These are phyloP conservation scores for Termitomyces sp. DNA, from an alignment of 768 basidiomycete genomes.

Conservation along the genomic window DNA sequence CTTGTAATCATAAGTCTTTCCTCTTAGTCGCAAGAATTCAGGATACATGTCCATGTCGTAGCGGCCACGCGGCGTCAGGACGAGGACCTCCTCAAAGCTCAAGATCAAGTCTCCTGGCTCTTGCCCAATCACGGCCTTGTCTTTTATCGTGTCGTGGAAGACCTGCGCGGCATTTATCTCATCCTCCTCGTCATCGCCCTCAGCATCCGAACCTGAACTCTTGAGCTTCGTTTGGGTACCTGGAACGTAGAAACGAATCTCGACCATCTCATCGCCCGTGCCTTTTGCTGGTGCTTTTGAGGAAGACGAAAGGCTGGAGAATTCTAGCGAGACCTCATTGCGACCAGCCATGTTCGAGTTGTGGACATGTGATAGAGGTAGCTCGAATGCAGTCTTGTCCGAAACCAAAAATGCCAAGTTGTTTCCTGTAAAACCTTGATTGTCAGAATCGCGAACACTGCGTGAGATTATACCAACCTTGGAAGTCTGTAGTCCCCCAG, in stretches of 20 bases:
- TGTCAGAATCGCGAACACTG: background rate
- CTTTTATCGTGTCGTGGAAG: constrained; percentile 95
- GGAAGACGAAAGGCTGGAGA: constrained; percentile 45
- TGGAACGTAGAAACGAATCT: constrained; percentile 95
- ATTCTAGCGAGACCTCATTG: constrained; percentile 99
- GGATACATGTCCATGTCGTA: constrained; percentile 99
- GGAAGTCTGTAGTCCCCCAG: constrained; percentile 94
- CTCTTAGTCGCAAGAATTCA: constrained; percentile 90
- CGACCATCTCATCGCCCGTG: constrained; percentile 82
- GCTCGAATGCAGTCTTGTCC: constrained; percentile 83
- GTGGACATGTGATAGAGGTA: constrained; percentile 81
- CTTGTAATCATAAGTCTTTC: constrained; percentile 99
- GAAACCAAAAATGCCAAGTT: constrained; percentile 90
- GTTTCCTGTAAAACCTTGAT: constrained; percentile 49
- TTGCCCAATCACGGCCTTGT: constrained; percentile 91
- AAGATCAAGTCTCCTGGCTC: constrained; percentile 88
- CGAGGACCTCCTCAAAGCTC: constrained; percentile 92
- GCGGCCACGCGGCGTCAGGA: constrained; percentile 92
- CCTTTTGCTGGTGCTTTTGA: constrained; percentile 33
- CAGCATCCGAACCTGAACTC: constrained; percentile 62
- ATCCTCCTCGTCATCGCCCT: constrained; percentile 65
- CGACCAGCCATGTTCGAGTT: constrained; percentile 98
- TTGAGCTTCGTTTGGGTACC: constrained; percentile 59
- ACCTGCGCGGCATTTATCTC: constrained; percentile 91
- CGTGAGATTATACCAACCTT: constrained; percentile 45